phyloP scores from a whole-genome alignment of 306 rosid genomes.

The Inga laurina region DNA sequence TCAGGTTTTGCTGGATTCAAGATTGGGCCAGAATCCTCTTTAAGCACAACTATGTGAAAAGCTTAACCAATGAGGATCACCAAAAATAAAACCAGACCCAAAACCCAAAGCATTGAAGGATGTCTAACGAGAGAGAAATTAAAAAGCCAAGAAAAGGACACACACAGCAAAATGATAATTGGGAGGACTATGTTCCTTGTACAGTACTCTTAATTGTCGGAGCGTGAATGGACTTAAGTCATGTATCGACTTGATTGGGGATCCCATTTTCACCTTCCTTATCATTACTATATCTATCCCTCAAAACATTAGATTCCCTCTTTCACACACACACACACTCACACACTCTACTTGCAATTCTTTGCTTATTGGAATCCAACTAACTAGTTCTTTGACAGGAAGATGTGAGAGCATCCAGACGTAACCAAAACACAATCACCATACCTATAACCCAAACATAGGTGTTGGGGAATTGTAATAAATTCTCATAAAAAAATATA shows the following conservation, averaged over 20 bases:
- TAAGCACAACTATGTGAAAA: neutral
- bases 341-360: too few relatives aligned
- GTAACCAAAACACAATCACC: neutral
- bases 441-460: neutral
- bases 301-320: neutral
- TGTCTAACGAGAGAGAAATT: too few relatives aligned
- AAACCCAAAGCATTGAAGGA: neutral
- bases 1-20: neutral
- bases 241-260: neutral
- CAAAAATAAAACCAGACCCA: neutral
- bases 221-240: neutral
- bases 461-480: slow-evolving; percentile 7
- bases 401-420: neutral
- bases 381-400: neutral
- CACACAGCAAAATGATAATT: neutral
- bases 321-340: neutral
- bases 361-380: neutral
- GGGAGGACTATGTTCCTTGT: neutral
- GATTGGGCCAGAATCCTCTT: neutral
- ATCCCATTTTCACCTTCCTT: neutral
- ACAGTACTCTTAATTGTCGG: neutral
- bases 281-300: neutral
- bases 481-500: neutral
- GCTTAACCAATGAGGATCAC: neutral
- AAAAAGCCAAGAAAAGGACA: neutral